Conservation (phyloP, 2,329 filamentous ascomycete genomes). For the Neospermospora avenae region DNA sequence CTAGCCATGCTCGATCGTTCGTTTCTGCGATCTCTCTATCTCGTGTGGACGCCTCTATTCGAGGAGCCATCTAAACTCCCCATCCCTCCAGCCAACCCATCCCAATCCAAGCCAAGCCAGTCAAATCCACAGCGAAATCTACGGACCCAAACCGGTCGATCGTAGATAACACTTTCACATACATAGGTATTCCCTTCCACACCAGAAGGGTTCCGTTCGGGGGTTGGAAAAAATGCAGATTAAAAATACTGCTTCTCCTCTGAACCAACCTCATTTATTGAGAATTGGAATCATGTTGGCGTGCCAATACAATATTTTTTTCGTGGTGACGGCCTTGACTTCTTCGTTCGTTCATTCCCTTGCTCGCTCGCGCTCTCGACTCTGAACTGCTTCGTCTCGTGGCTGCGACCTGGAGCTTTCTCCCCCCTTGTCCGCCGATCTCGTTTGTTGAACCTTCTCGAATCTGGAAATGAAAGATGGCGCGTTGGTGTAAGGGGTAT, state of each 20-base stretch:
- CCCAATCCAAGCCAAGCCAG: constrained; percentile 6
- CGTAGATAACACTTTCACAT: constrained; percentile 10
- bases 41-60: background rate
- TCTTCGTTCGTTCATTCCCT: background rate
- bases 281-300: background rate
- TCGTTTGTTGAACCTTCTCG: constrained; percentile 1
- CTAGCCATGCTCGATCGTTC: background rate
- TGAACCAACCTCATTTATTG: constrained; percentile 9
- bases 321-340: constrained; percentile 15
- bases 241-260: background rate
- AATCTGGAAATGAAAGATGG: constrained; percentile 28
- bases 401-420: background rate
- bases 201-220: background rate
- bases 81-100: background rate
- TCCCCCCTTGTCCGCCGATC: background rate
- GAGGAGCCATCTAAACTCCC: too few relatives aligned
- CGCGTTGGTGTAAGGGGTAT: constrained; percentile 24
- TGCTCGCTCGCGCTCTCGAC: background rate
- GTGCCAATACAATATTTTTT: constrained; percentile 19
- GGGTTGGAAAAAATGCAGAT: background rate
- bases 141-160: constrained; percentile 20
- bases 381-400: background rate
- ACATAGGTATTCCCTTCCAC: background rate
- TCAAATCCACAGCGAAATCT: constrained; percentile 10
- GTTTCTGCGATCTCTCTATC: background rate